These are phyloP conservation scores for Aspergillus egyptiacus DNA, from an alignment of 495 filamentous ascomycete species.

Conservation along the genomic window DNA sequence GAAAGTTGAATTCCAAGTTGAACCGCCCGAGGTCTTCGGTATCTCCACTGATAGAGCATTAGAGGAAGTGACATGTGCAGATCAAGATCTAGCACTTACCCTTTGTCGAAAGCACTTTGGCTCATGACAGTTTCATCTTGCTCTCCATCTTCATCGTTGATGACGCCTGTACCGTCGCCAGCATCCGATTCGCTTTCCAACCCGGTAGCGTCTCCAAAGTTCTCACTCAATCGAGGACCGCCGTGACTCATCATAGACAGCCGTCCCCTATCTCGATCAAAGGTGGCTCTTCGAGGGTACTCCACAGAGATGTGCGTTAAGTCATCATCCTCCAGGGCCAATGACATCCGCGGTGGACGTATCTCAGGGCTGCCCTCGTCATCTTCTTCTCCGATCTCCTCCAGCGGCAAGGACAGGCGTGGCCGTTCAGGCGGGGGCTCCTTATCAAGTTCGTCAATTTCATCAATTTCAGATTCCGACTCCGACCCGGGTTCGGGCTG, in stretches of 20 bases:
- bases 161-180: conserved; percentile 37
- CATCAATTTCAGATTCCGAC: conserved; percentile 26
- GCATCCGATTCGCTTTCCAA: conserved; percentile 47
- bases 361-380: conserved; percentile 47
- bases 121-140: conserved; percentile 30
- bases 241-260: conserved; percentile 52
- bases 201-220: conserved; percentile 46
- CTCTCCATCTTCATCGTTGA: conserved; percentile 31
- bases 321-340: conserved; percentile 57
- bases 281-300: conserved; percentile 55
- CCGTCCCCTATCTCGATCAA: conserved; percentile 42
- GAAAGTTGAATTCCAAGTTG: conserved; percentile 41
- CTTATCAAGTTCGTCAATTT: conserved; percentile 57
- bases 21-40: conserved; percentile 43
- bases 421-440: conserved; percentile 59
- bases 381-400: conserved; percentile 47
- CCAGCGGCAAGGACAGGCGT: conserved; percentile 64
- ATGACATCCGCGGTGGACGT: conserved; percentile 54
- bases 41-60: conserved; percentile 36
- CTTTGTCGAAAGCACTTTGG: conserved; percentile 37
- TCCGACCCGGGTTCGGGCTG: conserved; percentile 14
- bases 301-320: conserved; percentile 65
- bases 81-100: conserved; percentile 26
- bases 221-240: conserved; percentile 57
- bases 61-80: conserved; percentile 18